phyloP scores from a whole-genome alignment of 208 protist genomes.

The Angomonas deanei region DNA sequence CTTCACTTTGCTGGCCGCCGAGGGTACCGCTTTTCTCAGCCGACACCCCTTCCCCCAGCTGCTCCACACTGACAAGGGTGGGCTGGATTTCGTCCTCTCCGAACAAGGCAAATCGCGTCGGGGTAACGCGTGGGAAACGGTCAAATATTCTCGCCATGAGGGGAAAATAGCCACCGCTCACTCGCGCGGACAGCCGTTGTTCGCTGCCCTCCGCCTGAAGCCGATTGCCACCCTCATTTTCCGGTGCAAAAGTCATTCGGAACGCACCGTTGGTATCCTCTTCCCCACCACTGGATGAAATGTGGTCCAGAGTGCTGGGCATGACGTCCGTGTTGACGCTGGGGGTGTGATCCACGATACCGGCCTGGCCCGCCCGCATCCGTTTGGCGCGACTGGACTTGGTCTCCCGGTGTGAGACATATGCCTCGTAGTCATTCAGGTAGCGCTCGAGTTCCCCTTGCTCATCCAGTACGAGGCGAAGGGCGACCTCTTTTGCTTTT shows the following conservation, averaged over 20 bases:
- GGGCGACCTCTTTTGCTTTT: conserved; percentile 21
- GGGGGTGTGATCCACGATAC: background rate
- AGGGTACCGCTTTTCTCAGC: background rate
- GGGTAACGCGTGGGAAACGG: conserved; percentile 18
- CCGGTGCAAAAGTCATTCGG: background rate
- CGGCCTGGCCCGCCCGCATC: background rate
- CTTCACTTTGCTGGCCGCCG: background rate
- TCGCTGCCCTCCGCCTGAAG: background rate
- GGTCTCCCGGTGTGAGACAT: conserved; percentile 16
- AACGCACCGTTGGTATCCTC: background rate
- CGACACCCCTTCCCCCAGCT: conserved; percentile 2
- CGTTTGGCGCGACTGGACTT: background rate
- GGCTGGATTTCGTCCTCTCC: conserved; percentile 17
- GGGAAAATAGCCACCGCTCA: background rate
- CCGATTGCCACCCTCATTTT: background rate
- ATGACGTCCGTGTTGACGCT: conserved; percentile 2
- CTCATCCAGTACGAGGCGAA: conserved; percentile 25
- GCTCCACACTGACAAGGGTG: background rate
- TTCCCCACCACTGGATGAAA: background rate
- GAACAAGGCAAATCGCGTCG: conserved; percentile 29
- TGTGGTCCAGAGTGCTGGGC: background rate
- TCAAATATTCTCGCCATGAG: background rate
- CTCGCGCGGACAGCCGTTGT: background rate
- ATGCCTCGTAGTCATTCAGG: conserved; percentile 24
- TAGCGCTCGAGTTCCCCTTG: conserved; percentile 24